Evolutionary conservation across 164 flowering plant genomes (phyloP).

Genomic region (Chimonanthus salicifolius): DNA sequence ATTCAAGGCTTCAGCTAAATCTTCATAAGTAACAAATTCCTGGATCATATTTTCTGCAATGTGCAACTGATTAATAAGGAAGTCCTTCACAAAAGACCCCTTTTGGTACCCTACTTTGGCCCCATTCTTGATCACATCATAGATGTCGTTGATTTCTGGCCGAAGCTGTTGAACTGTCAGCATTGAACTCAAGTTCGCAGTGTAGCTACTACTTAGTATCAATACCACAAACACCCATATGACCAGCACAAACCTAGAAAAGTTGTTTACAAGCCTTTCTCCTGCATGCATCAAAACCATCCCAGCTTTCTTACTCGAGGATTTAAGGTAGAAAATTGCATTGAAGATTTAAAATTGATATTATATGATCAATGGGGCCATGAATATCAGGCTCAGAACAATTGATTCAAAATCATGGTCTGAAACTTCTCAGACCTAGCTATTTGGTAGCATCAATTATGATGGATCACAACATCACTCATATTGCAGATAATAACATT

Average conservation of each 20-base stretch:
- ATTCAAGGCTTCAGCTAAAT: constrained; percentile 13
- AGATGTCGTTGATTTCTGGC: constrained; percentile 31
- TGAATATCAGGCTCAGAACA: no score
- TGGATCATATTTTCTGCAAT: constrained; percentile 1
- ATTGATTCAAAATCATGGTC: no score
- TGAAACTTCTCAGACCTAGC: no score
- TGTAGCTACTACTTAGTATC: constrained; percentile 38
- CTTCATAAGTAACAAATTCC: not conserved
- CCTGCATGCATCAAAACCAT: constrained; percentile 18
- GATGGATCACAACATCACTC: no score
- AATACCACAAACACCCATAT: constrained; percentile 54
- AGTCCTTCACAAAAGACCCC: constrained; percentile 13
- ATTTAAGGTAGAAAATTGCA: no score
- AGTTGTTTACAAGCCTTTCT: constrained; percentile 36
- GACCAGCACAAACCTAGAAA: constrained; percentile 33
- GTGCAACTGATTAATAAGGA: constrained; percentile 3
- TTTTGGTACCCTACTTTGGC: constrained; percentile 17
- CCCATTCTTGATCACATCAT: constrained; percentile 5
- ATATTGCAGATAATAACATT: no score
- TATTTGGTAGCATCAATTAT: no score
- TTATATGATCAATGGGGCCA: no score
- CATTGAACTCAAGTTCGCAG: constrained; percentile 50
- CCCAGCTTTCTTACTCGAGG: no score
- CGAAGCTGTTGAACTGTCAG: constrained; percentile 38
- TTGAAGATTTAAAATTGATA: no score